Base-by-base conservation (phyloP, 345 rosid species). In the Eucalyptus cloeziana region DNA sequence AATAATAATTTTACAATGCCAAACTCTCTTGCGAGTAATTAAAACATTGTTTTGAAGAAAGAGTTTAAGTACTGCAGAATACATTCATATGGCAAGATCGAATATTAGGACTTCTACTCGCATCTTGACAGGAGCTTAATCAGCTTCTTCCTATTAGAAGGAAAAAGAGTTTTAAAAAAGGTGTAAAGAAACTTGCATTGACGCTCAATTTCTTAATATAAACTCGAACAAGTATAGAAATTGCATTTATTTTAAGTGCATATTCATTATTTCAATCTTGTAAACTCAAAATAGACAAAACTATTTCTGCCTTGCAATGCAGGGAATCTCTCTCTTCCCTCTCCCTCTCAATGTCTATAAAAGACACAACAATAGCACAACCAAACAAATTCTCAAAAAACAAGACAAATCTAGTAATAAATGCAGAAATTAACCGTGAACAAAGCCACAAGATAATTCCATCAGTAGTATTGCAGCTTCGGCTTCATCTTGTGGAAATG, bases 401-500 rank as follows among this genome's bases (percentile, higher is more conserved):
- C 80, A 40, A 37, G 43, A 44, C 62, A 60, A 60, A 81, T 15
- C 22, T 13, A 45, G 31, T 60, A 87, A 25, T 15, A 85, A 33
- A 13, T 37, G 47, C 86, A 71, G 21, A 27, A 11, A 17, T 92
- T 86, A 94, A 79, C 58, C 51, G 22, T 92, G 92, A 88, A 89
- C 85, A 88, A 93, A 90, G 89, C 95, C 95, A 67, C 94, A 92
- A 45, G 96, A 95, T 81, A 95, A 86, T 86, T 92, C 93, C 95
- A 95, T 95, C 21, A 95, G 92, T 86, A 93, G 91, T 71, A 94
- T 90, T 7, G 96, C 96, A 67, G 96, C 95, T 88, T 95, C 94
- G 89, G 93, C 93, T 87, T 90, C 95, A 71, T 95, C 95, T 50
- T 58, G 92, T 8, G 96, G 91, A 87, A 94, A 91, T 86, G 91